These are phyloP conservation scores for Fomitopsis palustris DNA, from an alignment of 1,284 basidiomycete species.

Conservation along the genomic window DNA sequence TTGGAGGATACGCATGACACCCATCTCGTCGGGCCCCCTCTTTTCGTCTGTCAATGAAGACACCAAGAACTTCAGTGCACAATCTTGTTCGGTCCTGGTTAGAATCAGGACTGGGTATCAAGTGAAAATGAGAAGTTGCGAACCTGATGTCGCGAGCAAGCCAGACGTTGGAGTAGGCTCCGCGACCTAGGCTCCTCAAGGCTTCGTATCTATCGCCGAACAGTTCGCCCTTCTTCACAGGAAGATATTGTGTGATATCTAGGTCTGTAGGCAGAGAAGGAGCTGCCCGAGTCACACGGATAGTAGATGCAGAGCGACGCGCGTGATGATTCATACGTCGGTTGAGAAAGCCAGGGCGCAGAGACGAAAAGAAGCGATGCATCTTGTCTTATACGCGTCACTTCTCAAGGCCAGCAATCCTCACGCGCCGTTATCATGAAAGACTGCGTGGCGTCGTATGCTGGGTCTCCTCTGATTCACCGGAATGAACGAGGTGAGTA, in stretches of 20 bases:
- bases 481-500: too few relatives aligned
- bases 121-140: background rate
- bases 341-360: background rate
- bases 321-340: background rate
- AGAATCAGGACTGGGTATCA: background rate
- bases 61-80: background rate
- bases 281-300: background rate
- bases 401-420: too few relatives aligned
- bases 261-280: background rate
- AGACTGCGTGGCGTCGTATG: too few relatives aligned
- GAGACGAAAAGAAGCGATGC: background rate
- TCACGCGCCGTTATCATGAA: too few relatives aligned
- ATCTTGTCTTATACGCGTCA: too few relatives aligned
- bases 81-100: background rate
- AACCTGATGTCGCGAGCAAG: background rate
- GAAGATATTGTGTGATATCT: background rate
- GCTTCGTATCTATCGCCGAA: background rate
- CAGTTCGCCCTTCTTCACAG: background rate
- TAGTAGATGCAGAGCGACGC: background rate
- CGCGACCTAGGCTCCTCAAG: background rate
- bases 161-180: background rate
- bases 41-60: background rate
- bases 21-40: background rate
- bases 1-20: background rate
- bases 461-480: too few relatives aligned